Base-by-base conservation (phyloP, 768 basidiomycete genomes). In the Coprinopsis strossmayeri region DNA sequence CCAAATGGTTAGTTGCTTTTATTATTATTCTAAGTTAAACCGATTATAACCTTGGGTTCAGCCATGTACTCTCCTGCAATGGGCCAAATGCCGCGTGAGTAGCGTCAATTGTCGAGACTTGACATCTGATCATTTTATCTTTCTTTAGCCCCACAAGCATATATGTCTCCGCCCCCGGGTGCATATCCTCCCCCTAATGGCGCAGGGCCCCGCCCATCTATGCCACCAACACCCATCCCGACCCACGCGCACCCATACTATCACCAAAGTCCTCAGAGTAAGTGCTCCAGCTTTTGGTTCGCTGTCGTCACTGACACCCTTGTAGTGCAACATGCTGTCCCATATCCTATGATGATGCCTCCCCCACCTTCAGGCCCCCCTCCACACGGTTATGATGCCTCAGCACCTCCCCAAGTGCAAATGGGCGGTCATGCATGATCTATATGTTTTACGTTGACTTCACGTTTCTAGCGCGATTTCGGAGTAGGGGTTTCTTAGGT, bases 311-410 rank as follows among this genome's bases (percentile, higher is more conserved):
- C 12, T 21, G 24, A 20, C 3, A 21, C 40, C 12, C 21, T 55
- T 59, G 54, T 67, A 92, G 90, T 91, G 63, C 82, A 83, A 65
- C 90, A 91, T 57, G 87, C 90, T 27, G 80, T 87, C 55, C 84
- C 87, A 40, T 92, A 91, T 63, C 84, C 78, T n/a, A 87, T 89
- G 85, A 91, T 91, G 87, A 89, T 90, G 84, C 85, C 82, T 47
- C 86, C 84, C 48, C 84, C 84, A 5, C 81, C 83, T 9, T 59
- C 57, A 45, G 77, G 72, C 49, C 76, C 70, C 37, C 78, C 77
- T 34, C 84, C 82, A 53, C 88, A 89, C 60, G 77, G 76, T 27
- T 91, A 90, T 64, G 87, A 91, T 39, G 79, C 74, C 51, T 78
- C 76, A 15, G 79, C 81, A 50, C 77, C 82, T 27, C 80, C 77